A percentile compares a stretch with the other conserved stretches of the same genome.
phyloP scores from a whole-genome alignment of 768 basidiomycete genomes.

The Lentinula sp. region DNA sequence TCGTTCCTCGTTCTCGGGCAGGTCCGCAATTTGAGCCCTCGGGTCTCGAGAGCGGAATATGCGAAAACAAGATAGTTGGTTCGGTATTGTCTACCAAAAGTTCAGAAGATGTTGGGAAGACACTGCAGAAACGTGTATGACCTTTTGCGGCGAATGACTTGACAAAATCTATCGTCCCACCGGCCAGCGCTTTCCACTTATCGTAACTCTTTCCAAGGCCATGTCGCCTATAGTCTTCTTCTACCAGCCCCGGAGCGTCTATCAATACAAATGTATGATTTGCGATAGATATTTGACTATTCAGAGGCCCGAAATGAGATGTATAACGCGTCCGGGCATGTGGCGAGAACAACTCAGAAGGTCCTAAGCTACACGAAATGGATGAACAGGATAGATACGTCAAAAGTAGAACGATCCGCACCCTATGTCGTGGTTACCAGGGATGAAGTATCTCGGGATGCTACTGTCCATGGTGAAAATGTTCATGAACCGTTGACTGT shows the following conservation, averaged over 20 bases:
- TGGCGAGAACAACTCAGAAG: slow-evolving; percentile 35
- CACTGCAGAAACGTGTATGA: not conserved
- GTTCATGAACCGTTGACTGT: slow-evolving; percentile 58
- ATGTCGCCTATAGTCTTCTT: slow-evolving; percentile 60
- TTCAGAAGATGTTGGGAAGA: slow-evolving; percentile 6
- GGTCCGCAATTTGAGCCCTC: slow-evolving; percentile 70
- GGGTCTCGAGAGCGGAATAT: slow-evolving; percentile 83
- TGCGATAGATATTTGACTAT: slow-evolving; percentile 54
- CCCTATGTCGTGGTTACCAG: slow-evolving; percentile 92
- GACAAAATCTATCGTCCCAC: slow-evolving; percentile 51
- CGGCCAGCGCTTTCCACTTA: slow-evolving; percentile 41
- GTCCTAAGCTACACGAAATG: slow-evolving; percentile 35
- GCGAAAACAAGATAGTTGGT: slow-evolving; percentile 72
- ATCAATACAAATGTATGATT: slow-evolving; percentile 71
- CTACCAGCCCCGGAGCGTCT: slow-evolving; percentile 67
- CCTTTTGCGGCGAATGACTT: slow-evolving; percentile 28
- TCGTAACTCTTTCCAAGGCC: slow-evolving; percentile 31
- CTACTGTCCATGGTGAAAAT: slow-evolving; percentile 53
- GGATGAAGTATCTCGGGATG: slow-evolving; percentile 63
- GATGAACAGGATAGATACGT: slow-evolving; percentile 3
- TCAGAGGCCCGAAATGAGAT: slow-evolving; percentile 73
- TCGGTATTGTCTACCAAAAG: not conserved
- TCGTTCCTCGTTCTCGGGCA: slow-evolving; percentile 65
- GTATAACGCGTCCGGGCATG: slow-evolving; percentile 51
- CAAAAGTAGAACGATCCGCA: slow-evolving; percentile 20